Evolutionary conservation across 768 basidiomycete species (phyloP).

Genomic region (Hemileccinum impolitum): DNA sequence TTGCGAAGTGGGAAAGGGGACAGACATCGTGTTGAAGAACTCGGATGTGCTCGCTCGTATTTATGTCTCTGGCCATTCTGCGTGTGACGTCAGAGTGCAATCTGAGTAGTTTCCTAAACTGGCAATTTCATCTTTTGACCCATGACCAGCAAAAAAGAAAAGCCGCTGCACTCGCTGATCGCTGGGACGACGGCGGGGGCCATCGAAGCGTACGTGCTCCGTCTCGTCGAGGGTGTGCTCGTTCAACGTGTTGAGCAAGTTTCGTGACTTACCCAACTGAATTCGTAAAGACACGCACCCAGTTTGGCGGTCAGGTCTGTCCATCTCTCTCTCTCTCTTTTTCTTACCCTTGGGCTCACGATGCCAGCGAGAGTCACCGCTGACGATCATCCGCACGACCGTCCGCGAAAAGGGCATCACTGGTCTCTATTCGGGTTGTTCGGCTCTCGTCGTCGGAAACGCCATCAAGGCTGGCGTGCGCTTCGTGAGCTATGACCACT

Average conservation of each 20-base stretch:
- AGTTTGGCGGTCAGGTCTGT: slow-evolving; percentile 78
- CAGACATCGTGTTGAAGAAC: slow-evolving; percentile 8
- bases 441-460: slow-evolving; percentile 88
- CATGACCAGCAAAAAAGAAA: slow-evolving; percentile 65
- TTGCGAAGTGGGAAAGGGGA: slow-evolving; percentile 35
- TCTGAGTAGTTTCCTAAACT: slow-evolving; percentile 3
- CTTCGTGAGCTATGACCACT: slow-evolving; percentile 92
- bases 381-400: slow-evolving; percentile 74
- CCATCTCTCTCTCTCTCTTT: too few relatives aligned
- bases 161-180: slow-evolving; percentile 79
- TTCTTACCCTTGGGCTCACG: background rate
- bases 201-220: slow-evolving; percentile 76
- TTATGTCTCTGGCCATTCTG: slow-evolving; percentile 7
- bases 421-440: slow-evolving; percentile 93
- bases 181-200: slow-evolving; percentile 93
- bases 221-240: background rate
- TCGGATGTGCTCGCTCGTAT: slow-evolving; percentile 7
- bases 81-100: slow-evolving; percentile 16
- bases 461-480: slow-evolving; percentile 93
- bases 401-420: slow-evolving; percentile 67
- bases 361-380: slow-evolving; percentile 59
- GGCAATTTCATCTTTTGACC: background rate
- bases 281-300: slow-evolving; percentile 90
- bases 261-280: slow-evolving; percentile 89
- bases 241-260: slow-evolving; percentile 45